Evolutionary conservation across 495 filamentous ascomycete species (phyloP).

Genomic region (Podospora appendiculata): DNA sequence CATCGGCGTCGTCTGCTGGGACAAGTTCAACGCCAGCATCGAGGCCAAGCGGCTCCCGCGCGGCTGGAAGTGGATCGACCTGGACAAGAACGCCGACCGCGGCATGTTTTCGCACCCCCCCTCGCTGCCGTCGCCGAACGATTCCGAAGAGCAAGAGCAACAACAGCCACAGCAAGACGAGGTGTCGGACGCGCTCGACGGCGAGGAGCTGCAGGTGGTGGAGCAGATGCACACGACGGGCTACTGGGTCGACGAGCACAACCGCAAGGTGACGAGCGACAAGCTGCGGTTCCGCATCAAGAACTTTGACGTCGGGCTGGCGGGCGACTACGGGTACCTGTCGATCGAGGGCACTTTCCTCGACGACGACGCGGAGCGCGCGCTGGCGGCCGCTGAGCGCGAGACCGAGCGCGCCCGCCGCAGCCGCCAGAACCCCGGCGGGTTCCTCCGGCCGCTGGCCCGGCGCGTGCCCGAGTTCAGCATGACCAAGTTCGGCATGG

Average conservation of each 20-base stretch:
- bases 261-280: constrained; percentile 23
- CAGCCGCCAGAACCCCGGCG: constrained; percentile 20
- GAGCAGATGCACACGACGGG: constrained; percentile 42
- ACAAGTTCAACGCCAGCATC: constrained; percentile 43
- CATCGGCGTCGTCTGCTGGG: constrained; percentile 42
- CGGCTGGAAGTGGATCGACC: constrained; percentile 40
- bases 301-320: constrained; percentile 41
- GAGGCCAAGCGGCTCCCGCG: constrained; percentile 35
- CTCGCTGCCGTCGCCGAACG: constrained; percentile 7
- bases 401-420: constrained; percentile 25
- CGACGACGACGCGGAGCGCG: constrained; percentile 31
- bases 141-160: constrained; percentile 5
- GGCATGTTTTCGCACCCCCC: constrained; percentile 1
- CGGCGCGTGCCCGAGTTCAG: constrained; percentile 37
- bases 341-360: constrained; percentile 42
- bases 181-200: constrained; percentile 16
- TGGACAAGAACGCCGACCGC: constrained; percentile 16
- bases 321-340: constrained; percentile 40
- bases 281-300: constrained; percentile 43
- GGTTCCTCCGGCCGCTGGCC: constrained; percentile 24
- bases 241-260: constrained; percentile 36
- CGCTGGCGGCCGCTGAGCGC: constrained; percentile 27
- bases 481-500: constrained; percentile 39
- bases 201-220: constrained; percentile 23
- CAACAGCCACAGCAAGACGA: neutral